phyloP scores from a whole-genome alignment of 2,329 filamentous ascomycete genomes.

The Pseudophaeomoniella oleicola region DNA sequence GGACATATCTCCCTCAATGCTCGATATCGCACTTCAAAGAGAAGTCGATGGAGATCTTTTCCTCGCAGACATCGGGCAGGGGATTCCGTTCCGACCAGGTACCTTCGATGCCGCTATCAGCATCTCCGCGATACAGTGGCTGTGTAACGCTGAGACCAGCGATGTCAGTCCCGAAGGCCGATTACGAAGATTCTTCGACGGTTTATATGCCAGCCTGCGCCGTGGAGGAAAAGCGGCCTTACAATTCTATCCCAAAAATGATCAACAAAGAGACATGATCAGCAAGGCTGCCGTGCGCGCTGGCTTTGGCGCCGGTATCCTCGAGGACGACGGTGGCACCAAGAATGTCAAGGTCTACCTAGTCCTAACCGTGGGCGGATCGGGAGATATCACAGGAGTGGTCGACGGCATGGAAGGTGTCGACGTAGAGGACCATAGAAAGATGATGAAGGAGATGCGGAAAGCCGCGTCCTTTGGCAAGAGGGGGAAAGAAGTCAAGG shows the following conservation, averaged over 20 bases:
- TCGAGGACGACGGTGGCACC: conserved; percentile 91
- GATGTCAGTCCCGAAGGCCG: conserved; percentile 70
- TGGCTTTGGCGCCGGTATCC: conserved; percentile 83
- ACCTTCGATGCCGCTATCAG: conserved; percentile 90
- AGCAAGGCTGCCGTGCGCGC: conserved; percentile 78
- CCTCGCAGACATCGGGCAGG: conserved; percentile 88
- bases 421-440: conserved; percentile 59
- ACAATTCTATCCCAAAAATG: conserved; percentile 97
- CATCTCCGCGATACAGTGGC: conserved; percentile 95
- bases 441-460: conserved; percentile 29
- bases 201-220: conserved; percentile 69
- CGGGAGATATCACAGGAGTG: conserved; percentile 75
- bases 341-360: conserved; percentile 97
- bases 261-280: conserved; percentile 83
- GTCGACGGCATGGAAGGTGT: conserved; percentile 82
- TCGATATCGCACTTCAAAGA: conserved; percentile 82
- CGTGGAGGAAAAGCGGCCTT: conserved; percentile 83
- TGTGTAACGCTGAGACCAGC: conserved; percentile 86
- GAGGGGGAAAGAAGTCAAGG: conserved; percentile 34
- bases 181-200: conserved; percentile 78
- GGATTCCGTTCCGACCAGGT: conserved; percentile 82
- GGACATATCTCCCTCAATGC: conserved; percentile 90
- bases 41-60: conserved; percentile 91
- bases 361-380: conserved; percentile 75
- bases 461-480: conserved; percentile 27